Conservation (phyloP, 1,284 basidiomycete species). For the Athelia sp. region DNA sequence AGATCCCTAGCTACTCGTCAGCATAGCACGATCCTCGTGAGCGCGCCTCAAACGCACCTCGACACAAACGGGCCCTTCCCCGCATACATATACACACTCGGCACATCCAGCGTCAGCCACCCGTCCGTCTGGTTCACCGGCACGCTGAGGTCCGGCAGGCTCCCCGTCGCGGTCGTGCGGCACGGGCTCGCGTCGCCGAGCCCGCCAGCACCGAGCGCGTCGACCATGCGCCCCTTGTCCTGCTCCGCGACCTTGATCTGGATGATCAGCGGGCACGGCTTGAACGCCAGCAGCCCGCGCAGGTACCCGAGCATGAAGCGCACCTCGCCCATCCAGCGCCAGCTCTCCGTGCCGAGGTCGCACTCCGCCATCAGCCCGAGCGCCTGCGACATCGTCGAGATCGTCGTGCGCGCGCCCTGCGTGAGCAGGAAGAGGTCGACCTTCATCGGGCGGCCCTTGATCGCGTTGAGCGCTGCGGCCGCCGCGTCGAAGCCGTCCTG, state of each 20-base stretch:
- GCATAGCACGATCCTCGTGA: neutral
- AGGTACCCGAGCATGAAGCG: constrained; percentile 86
- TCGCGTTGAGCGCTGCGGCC: constrained; percentile 75
- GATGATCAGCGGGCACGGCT: constrained; percentile 65
- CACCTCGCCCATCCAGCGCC: constrained; percentile 92
- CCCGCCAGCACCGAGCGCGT: constrained; percentile 20
- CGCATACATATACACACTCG: constrained; percentile 67
- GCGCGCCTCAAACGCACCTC: constrained; percentile 36
- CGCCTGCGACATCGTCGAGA: constrained; percentile 87
- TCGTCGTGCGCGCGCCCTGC: constrained; percentile 61
- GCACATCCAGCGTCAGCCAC: constrained; percentile 69
- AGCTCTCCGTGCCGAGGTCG: constrained; percentile 82
- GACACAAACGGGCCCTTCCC: constrained; percentile 72
- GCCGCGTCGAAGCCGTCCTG: constrained; percentile 73
- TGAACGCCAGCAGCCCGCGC: constrained; percentile 54
- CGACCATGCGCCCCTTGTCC: constrained; percentile 73
- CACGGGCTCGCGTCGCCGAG: too few species aligned
- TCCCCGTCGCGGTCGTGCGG: neutral
- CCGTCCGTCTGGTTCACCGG: constrained; percentile 42
- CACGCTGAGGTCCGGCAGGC: constrained; percentile 40
- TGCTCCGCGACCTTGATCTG: constrained; percentile 66
- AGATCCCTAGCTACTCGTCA: constrained; percentile 47
- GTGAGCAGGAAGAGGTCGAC: constrained; percentile 81
- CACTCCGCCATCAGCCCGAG: constrained; percentile 91
- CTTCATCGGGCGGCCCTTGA: constrained; percentile 81